Evolutionary conservation across 106 monocot species (phyloP).

Genomic region (Acorus gramineus): DNA sequence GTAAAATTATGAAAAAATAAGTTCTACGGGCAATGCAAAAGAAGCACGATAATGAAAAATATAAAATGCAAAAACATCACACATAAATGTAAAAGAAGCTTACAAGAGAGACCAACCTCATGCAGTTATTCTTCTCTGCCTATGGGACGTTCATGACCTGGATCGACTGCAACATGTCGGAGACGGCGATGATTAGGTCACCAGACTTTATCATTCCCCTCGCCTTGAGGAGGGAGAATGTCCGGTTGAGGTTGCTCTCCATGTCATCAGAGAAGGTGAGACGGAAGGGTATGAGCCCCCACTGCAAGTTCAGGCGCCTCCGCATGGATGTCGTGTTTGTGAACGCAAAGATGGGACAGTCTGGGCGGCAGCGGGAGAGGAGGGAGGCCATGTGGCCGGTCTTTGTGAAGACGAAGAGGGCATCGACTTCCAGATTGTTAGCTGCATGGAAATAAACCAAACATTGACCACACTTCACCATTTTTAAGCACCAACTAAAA

Average conservation of each 20-base stretch:
- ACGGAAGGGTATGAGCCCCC: slow-evolving; percentile 96
- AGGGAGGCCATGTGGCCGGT: slow-evolving; percentile 87
- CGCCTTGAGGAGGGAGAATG: slow-evolving; percentile 82
- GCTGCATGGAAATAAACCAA: slow-evolving; percentile 20
- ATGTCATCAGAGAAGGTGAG: slow-evolving; percentile 84
- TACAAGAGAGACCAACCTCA: too few species aligned
- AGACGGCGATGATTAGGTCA: slow-evolving; percentile 70
- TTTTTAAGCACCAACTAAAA: too few species aligned
- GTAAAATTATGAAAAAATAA: too few species aligned
- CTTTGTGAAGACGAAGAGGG: slow-evolving; percentile 68
- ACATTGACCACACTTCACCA: too few species aligned
- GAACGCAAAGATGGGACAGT: slow-evolving; percentile 97
- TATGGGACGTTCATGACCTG: slow-evolving; percentile 74
- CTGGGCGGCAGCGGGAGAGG: slow-evolving; percentile 85
- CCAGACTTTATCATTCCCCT: slow-evolving; percentile 95
- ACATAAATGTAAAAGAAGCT: too few species aligned
- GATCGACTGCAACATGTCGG: slow-evolving; percentile 67
- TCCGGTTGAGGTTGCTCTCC: slow-evolving; percentile 97
- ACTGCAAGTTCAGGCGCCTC: slow-evolving; percentile 81
- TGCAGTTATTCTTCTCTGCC: neutral
- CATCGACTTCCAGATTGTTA: slow-evolving; percentile 67
- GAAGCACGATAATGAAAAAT: too few species aligned
- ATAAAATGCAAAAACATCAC: too few species aligned
- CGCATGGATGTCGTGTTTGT: slow-evolving; percentile 74
- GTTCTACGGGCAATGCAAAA: too few species aligned